A percentile compares a stretch with the other conserved stretches of the same genome.
Conservation (phyloP, 2,329 filamentous ascomycete species). For the Arthrobotrys entomopaga region DNA sequence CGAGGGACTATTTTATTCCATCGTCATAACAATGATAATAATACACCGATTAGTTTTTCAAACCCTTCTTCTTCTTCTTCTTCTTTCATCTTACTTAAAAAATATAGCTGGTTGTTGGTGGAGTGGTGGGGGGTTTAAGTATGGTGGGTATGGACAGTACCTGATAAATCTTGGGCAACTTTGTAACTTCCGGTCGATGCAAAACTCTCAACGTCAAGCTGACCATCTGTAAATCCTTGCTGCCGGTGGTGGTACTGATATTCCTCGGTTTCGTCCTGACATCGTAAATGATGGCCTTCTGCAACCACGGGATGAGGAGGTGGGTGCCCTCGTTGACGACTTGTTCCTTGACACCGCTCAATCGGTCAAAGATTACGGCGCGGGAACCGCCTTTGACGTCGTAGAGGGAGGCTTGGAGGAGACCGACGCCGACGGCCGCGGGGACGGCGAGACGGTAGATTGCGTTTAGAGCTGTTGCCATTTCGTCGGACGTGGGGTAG, state of each 20-base stretch:
- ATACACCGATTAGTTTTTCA: conserved; percentile 3
- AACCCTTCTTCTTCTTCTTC: no score
- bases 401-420: conserved; percentile 85
- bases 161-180: conserved; percentile 97
- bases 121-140: background rate
- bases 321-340: conserved; percentile 97
- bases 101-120: no score
- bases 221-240: conserved; percentile 99
- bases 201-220: conserved; percentile 95
- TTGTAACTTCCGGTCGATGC: conserved; percentile 91
- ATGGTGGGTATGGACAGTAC: conserved; percentile 66
- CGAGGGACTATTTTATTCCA: conserved; percentile 91
- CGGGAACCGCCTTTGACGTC: conserved; percentile 94
- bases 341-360: conserved; percentile 89
- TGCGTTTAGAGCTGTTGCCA: conserved; percentile 69
- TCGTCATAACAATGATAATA: conserved; percentile 8
- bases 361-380: conserved; percentile 96
- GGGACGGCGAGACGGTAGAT: conserved; percentile 79
- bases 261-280: conserved; percentile 97
- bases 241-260: conserved; percentile 95
- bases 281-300: conserved; percentile 93
- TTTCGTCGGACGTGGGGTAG: conserved; percentile 59
- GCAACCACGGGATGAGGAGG: conserved; percentile 94
- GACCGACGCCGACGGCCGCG: conserved; percentile 72
- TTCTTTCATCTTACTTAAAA: no score